Evolutionary conservation across 2,329 filamentous ascomycete genomes (phyloP).

Genomic region (Ophiocordyceps sinensis): DNA sequence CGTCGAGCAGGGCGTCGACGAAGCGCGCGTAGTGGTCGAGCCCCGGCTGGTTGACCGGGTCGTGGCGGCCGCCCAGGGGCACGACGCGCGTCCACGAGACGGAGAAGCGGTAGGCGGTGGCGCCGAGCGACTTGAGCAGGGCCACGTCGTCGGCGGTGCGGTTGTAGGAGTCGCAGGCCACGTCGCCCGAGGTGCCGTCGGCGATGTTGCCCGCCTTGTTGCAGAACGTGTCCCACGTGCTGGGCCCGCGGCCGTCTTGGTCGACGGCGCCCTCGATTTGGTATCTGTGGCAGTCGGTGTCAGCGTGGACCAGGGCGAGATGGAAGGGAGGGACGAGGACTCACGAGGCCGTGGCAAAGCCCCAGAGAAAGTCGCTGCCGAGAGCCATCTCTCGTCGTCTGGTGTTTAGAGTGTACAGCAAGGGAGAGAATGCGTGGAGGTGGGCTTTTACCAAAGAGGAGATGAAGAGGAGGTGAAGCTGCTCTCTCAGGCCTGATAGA

Average conservation of each 20-base stretch:
- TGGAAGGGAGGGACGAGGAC: too few species aligned
- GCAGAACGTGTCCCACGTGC: conserved; percentile 27
- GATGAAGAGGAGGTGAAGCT: too few species aligned
- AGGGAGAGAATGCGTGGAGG: too few species aligned
- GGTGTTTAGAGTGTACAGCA: too few species aligned
- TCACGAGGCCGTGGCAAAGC: conserved; percentile 62
- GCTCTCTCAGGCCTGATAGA: too few species aligned
- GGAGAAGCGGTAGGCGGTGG: conserved; percentile 49
- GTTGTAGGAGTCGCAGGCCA: conserved; percentile 30
- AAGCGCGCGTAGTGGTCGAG: conserved; percentile 45
- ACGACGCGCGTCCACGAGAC: conserved; percentile 54
- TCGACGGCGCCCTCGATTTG: conserved; percentile 29
- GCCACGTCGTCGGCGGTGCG: conserved; percentile 38
- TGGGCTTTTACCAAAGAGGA: too few species aligned
- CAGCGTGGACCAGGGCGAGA: too few species aligned
- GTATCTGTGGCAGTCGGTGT: too few species aligned
- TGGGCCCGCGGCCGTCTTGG: conserved; percentile 24
- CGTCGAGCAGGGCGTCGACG: conserved; percentile 40
- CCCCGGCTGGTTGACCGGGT: conserved; percentile 47
- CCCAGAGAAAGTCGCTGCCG: conserved; percentile 61
- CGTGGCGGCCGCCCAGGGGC: conserved; percentile 46
- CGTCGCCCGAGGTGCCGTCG: conserved; percentile 28
- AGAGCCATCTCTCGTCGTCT: conserved; percentile 31
- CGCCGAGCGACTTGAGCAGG: conserved; percentile 41
- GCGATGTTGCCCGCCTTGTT: conserved; percentile 25